These are phyloP conservation scores for Dactylonectria estremocensis DNA, from an alignment of 2,329 filamentous ascomycete species.

Conservation along the genomic window DNA sequence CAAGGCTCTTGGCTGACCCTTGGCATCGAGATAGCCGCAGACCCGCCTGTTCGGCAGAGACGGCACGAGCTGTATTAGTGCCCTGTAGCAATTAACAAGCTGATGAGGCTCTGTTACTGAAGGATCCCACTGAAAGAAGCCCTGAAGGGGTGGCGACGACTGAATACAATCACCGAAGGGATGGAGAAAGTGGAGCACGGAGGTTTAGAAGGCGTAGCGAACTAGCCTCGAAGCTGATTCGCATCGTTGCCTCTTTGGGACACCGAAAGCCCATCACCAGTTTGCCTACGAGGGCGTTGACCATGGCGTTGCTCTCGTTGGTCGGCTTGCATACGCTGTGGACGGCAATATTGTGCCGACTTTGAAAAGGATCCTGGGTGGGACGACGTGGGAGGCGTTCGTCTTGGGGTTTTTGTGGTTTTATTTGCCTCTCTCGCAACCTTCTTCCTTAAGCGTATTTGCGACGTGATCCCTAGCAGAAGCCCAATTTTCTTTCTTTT, in stretches of 20 bases:
- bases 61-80: conserved; percentile 13
- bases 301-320: conserved; percentile 10
- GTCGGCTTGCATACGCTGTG: background rate
- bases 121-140: no score
- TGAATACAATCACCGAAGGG: conserved; percentile 37
- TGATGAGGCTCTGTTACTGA: conserved; percentile 19
- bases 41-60: conserved; percentile 21
- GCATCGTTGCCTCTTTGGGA: conserved; percentile 37
- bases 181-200: conserved; percentile 12
- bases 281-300: conserved; percentile 1
- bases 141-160: background rate
- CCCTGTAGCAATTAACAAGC: no score
- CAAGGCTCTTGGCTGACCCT: conserved; percentile 42
- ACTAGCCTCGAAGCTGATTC: conserved; percentile 39
- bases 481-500: no score
- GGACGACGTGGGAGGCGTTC: background rate
- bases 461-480: background rate
- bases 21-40: conserved; percentile 33
- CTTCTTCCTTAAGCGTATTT: conserved; percentile 29
- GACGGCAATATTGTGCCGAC: background rate
- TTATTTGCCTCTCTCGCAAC: background rate
- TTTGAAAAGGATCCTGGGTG: background rate
- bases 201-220: conserved; percentile 23
- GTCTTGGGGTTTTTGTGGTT: background rate
- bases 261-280: conserved; percentile 34